Evolutionary conservation across 1,139 yeast genomes (phyloP).

Genomic region (Kurtzmaniella quercitrusa): DNA sequence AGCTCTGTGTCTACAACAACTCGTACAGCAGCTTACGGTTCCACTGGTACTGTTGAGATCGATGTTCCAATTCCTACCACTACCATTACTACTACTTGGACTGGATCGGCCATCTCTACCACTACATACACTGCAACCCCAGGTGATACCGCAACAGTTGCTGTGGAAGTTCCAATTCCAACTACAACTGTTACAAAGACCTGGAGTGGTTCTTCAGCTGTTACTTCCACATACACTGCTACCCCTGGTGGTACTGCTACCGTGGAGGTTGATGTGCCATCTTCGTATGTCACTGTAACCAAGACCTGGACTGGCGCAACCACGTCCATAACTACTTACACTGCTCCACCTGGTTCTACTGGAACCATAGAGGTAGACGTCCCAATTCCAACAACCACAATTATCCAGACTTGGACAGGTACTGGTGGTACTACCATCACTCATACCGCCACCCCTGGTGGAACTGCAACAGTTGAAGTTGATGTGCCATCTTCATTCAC

Average conservation of each 20-base stretch:
- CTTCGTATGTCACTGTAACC: slow-evolving; percentile 9
- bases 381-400: slow-evolving; percentile 7
- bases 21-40: slow-evolving; percentile 7
- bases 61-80: slow-evolving; percentile 16
- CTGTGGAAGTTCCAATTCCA: slow-evolving; percentile 6
- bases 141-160: slow-evolving; percentile 4
- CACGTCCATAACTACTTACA: slow-evolving; percentile 14
- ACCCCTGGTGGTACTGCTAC: slow-evolving; percentile 10
- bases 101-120: slow-evolving; percentile 9
- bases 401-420: not conserved
- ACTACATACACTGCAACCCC: not conserved
- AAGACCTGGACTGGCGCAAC: slow-evolving; percentile 7
- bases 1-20: slow-evolving; percentile 6
- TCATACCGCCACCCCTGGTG: slow-evolving; percentile 7
- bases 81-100: slow-evolving; percentile 15
- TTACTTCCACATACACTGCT: slow-evolving; percentile 9
- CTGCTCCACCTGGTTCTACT: slow-evolving; percentile 10
- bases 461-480: slow-evolving; percentile 11
- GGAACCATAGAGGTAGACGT: slow-evolving; percentile 8
- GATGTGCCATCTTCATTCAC: slow-evolving; percentile 13
- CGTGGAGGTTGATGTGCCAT: slow-evolving; percentile 12
- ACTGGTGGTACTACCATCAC: slow-evolving; percentile 6
- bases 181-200: slow-evolving; percentile 7
- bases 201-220: slow-evolving; percentile 5
- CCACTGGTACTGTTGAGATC: slow-evolving; percentile 15